Base-by-base conservation (phyloP, 306 rosid species). In the Rubus idaeus region DNA sequence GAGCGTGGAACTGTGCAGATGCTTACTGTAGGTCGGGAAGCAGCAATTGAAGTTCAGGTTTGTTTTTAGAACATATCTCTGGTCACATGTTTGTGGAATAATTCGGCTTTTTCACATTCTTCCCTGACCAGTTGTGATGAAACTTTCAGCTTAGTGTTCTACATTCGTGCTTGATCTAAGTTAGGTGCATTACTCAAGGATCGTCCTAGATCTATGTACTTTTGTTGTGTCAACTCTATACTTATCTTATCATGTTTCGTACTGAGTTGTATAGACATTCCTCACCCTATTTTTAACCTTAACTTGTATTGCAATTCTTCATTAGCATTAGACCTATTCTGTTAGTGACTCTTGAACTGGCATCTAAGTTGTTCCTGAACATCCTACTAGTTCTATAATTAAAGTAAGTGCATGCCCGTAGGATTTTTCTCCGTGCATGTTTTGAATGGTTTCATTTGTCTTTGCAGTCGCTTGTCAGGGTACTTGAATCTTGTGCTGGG, bases 31-130 rank as follows among this genome's bases (percentile, higher is more conserved):
- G 87, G 94, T 52, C 90, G 98, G 56, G 99, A 96, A 83, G 99
- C 97, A 80, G 99, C 99, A 20, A 81, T 96, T 63, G 99, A 96
- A 77, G 99, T 96, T 83, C 99, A 96, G 99, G 99, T 96, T 66
- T 67, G 85, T 62, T 69, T 78, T 63, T 82, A 62, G 70, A 81
- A 64, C 41, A 26, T 70, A 68, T 70, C 45, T 30, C 58, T 75
- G 45, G 18, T 78, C 42, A 41, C 16, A n/a, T 64, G 30, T 51
- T 42, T 26, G 60, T 58, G 49, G 79, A 69, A 72, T 45, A n/a
- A 18, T 67, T 74, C 11, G 26, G 7, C 26, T 5, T 74, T 51
- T 23, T 67, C 65, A 53, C 35, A 35, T 66, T 51, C 26, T 52
- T 16, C 50, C 73, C 26, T 5, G 62, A 58, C 14, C 20, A 13